Evolutionary conservation across 2,329 filamentous ascomycete genomes (phyloP).

Genomic region (Pseudogymnoascus sp.): DNA sequence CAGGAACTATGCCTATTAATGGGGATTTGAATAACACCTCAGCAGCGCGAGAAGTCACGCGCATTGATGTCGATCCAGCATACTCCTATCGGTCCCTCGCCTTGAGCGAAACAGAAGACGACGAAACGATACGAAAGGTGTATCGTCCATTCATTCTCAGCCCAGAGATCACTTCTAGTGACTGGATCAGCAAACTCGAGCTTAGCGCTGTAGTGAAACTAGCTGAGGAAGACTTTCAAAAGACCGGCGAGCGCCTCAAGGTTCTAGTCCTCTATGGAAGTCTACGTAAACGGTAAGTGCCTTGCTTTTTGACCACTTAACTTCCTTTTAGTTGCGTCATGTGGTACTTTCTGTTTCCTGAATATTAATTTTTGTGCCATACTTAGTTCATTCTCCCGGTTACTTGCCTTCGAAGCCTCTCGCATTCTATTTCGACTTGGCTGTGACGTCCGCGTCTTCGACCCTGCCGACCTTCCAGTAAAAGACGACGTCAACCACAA

Average conservation of each 20-base stretch:
- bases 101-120: slow-evolving; percentile 40
- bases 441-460: slow-evolving; percentile 57
- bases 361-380: not conserved
- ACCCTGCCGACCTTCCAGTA: slow-evolving; percentile 52
- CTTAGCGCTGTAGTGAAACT: slow-evolving; percentile 45
- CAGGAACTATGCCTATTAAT: slow-evolving; percentile 12
- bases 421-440: slow-evolving; percentile 57
- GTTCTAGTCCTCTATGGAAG: slow-evolving; percentile 57
- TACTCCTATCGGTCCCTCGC: slow-evolving; percentile 33
- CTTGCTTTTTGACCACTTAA: not conserved
- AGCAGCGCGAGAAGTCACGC: slow-evolving; percentile 21
- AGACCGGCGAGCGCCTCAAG: slow-evolving; percentile 35
- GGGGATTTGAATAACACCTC: slow-evolving; percentile 31
- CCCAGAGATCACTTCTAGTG: slow-evolving; percentile 30
- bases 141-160: slow-evolving; percentile 52
- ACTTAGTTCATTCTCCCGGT: slow-evolving; percentile 49
- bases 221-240: slow-evolving; percentile 39
- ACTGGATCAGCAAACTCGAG: slow-evolving; percentile 53
- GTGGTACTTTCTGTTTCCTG: not conserved
- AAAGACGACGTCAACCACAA: slow-evolving; percentile 53
- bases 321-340: not conserved
- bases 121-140: slow-evolving; percentile 35
- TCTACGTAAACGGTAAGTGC: slow-evolving; percentile 36
- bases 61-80: slow-evolving; percentile 16
- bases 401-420: slow-evolving; percentile 52